Evolutionary conservation across 2,329 filamentous ascomycete genomes (phyloP).

Genomic region (Penicillium brevicompactum): DNA sequence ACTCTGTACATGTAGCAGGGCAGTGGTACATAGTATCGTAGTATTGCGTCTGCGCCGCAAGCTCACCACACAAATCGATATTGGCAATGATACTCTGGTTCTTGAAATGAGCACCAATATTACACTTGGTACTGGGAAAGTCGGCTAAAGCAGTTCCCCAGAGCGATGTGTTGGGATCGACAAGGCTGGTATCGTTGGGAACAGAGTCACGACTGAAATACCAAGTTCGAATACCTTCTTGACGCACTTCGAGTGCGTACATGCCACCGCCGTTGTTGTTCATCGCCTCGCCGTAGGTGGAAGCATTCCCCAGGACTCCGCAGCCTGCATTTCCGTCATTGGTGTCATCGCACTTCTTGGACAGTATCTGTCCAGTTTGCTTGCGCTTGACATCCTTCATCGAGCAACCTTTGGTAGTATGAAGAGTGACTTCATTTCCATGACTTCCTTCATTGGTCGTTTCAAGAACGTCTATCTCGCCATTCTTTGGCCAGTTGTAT

Average conservation of each 20-base stretch:
- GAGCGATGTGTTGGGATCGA: constrained; percentile 59
- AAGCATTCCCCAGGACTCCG: constrained; percentile 49
- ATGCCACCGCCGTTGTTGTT: constrained; percentile 60
- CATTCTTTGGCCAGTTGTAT: constrained; percentile 63
- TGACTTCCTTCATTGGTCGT: constrained; percentile 56
- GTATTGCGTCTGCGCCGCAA: constrained; percentile 44
- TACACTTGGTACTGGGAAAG: constrained; percentile 65
- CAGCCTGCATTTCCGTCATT: constrained; percentile 61
- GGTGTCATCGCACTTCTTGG: constrained; percentile 54
- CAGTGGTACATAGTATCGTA: constrained; percentile 42
- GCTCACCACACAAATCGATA: constrained; percentile 65
- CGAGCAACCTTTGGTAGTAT: constrained; percentile 60
- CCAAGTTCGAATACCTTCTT: constrained; percentile 65
- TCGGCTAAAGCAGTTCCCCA: constrained; percentile 67
- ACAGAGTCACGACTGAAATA: constrained; percentile 55
- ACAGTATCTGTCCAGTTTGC: constrained; percentile 50
- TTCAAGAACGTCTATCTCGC: constrained; percentile 68
- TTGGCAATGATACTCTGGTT: constrained; percentile 69
- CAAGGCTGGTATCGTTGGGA: constrained; percentile 54
- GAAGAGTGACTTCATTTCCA: constrained; percentile 63
- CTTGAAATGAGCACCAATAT: constrained; percentile 61
- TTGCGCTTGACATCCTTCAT: constrained; percentile 55
- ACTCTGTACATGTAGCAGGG: constrained; percentile 59
- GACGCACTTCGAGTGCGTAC: constrained; percentile 63
- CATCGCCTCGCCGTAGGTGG: constrained; percentile 55